These are phyloP conservation scores for Shiraia bambusicola DNA, from an alignment of 2,329 filamentous ascomycete genomes.

Conservation along the genomic window DNA sequence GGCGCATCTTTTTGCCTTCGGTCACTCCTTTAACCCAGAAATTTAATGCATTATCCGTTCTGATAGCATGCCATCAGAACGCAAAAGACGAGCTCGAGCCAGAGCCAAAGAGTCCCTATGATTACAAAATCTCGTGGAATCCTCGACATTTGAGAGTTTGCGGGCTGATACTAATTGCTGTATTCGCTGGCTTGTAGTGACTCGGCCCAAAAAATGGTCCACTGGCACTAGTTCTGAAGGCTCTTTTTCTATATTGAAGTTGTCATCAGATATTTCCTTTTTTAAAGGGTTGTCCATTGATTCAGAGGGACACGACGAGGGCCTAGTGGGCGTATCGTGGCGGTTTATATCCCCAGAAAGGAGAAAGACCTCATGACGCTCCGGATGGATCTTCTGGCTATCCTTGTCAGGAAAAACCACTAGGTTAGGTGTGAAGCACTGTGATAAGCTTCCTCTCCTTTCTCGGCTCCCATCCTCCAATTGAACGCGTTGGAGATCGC, in stretches of 20 bases:
- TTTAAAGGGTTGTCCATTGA: conserved; percentile 20
- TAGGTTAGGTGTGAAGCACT: conserved; percentile 26
- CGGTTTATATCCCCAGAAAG: conserved; percentile 35
- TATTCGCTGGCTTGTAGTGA: conserved; percentile 4
- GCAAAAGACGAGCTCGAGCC: conserved; percentile 29
- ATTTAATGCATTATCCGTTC: conserved; percentile 26
- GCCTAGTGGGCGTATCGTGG: conserved; percentile 21
- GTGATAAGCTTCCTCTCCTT: conserved; percentile 21
- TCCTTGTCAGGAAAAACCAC: conserved; percentile 34
- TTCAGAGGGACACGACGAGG: conserved; percentile 24
- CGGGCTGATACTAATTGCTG: conserved; percentile 7
- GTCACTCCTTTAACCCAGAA: conserved; percentile 29
- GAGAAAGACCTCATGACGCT: conserved; percentile 21
- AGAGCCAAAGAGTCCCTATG: conserved; percentile 38
- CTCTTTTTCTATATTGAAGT: too few species aligned
- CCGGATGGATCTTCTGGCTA: conserved; percentile 7
- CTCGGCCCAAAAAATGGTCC: conserved; percentile 1
- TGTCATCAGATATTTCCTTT: conserved; percentile 9
- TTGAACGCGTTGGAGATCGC: conserved; percentile 33
- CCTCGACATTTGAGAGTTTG: conserved; percentile 34
- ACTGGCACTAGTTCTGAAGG: too few species aligned
- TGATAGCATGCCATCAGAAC: conserved; percentile 15
- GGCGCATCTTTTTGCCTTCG: conserved; percentile 25
- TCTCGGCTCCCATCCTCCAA: conserved; percentile 36
- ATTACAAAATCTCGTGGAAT: conserved; percentile 28